A percentile compares a stretch with the other conserved stretches of the same genome.
Conservation (phyloP, 73 alveolate genomes). For the Uronychia setigera region DNA sequence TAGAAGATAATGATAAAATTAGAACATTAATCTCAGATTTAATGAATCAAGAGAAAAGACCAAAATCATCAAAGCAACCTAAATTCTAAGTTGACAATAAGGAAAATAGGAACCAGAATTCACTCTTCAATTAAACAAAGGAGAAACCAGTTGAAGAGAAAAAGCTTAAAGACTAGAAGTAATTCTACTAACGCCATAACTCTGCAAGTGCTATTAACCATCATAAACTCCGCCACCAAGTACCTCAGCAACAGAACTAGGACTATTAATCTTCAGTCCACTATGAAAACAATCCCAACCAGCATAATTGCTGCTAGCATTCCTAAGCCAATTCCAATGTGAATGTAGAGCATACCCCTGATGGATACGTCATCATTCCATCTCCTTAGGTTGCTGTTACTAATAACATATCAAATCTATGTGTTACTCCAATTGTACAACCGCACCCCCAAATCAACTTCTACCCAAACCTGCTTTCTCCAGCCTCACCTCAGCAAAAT, state of each 20-base stretch:
- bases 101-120: constrained; percentile 1
- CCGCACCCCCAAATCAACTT: no score
- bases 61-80: no score
- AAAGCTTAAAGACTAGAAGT: background rate
- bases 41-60: constrained; percentile 22
- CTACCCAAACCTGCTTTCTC: no score
- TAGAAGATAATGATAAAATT: constrained; percentile 3
- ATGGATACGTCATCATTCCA: background rate
- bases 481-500: no score
- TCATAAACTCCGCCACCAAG: background rate
- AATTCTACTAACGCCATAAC: background rate
- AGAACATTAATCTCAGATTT: constrained; percentile 9
- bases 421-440: no score
- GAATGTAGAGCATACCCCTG: no score
- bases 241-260: background rate
- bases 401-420: background rate
- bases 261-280: no score
- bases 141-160: background rate
- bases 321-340: no score
- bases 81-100: background rate
- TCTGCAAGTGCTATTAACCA: background rate
- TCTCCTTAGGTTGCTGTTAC: background rate
- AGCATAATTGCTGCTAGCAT: no score
- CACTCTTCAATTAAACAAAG: background rate
- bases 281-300: no score